Evolutionary conservation across 1,284 basidiomycete genomes (phyloP).

Genomic region (Pseudozyma pruni): DNA sequence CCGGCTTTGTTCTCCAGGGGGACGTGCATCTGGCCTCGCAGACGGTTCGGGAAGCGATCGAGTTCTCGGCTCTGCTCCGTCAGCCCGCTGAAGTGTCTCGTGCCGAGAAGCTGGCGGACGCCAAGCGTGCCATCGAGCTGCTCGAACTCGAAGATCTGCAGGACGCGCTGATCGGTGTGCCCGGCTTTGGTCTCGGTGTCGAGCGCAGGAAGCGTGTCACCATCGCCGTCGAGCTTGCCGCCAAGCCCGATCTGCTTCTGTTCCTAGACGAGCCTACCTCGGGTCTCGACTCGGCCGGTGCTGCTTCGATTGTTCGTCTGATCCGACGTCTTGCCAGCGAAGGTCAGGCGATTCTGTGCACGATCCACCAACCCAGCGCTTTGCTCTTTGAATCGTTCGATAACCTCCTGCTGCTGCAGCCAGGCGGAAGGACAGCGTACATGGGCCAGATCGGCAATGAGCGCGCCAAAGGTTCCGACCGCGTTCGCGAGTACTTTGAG

Average conservation of each 20-base stretch:
- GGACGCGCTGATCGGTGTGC: slow-evolving; percentile 58
- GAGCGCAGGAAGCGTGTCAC: slow-evolving; percentile 59
- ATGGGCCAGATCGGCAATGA: slow-evolving; percentile 54
- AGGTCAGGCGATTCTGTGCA: slow-evolving; percentile 60
- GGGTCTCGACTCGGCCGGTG: slow-evolving; percentile 55
- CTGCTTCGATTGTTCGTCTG: slow-evolving; percentile 54
- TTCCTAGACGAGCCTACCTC: slow-evolving; percentile 65
- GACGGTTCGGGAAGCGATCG: slow-evolving; percentile 60
- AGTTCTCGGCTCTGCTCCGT: slow-evolving; percentile 58
- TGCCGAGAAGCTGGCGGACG: slow-evolving; percentile 51
- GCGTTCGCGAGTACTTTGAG: slow-evolving; percentile 57
- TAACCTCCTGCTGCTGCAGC: slow-evolving; percentile 52
- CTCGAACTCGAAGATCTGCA: slow-evolving; percentile 51
- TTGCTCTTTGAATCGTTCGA: slow-evolving; percentile 60
- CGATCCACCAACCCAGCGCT: slow-evolving; percentile 60
- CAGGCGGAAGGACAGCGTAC: slow-evolving; percentile 52
- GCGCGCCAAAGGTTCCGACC: slow-evolving; percentile 29
- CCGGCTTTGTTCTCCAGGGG: slow-evolving; percentile 78
- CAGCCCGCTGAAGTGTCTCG: slow-evolving; percentile 50
- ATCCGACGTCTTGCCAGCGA: slow-evolving; percentile 52
- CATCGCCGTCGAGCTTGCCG: slow-evolving; percentile 61
- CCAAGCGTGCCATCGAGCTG: slow-evolving; percentile 49
- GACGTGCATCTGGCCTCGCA: slow-evolving; percentile 56
- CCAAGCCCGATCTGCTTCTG: slow-evolving; percentile 59
- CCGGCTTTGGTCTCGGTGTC: slow-evolving; percentile 56